Base-by-base conservation (phyloP, 345 rosid genomes). In the Zanthoxylum bungeanum region DNA sequence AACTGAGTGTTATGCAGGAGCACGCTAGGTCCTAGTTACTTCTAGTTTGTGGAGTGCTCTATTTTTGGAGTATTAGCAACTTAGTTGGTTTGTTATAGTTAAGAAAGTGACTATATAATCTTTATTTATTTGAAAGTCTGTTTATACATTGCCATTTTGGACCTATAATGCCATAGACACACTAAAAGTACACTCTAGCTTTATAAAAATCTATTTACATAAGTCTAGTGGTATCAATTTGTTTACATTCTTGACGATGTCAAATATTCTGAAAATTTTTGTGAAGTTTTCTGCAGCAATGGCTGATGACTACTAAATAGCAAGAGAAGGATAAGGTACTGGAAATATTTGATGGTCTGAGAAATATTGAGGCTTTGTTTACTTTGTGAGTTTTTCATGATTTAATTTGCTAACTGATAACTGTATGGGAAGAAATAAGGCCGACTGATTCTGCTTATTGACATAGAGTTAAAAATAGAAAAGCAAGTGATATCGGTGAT, bases 61-160 rank as follows among this genome's bases (percentile, higher is more conserved):
- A 69, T 63, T 36, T 50, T 77, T 74, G 68, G 72, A 57, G 16
- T 69, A 16, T 64, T 28, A 57, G 63, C 59, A 21, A 65, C 31
- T 51, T n/a, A 66, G 16, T 40, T 36, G 40, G 53, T 51, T 56
- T 30, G 68, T 28, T 10, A 66, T 73, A 73, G 31, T 66, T 50
- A 42, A 40, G 60, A 14, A 58, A 21, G 70, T 40, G 11, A 16
- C 37, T 16, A n/a, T 52, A n/a, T 66, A 51, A 62, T 59, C 64
- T 72, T 64, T 68, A 28, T 73, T 55, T 30, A 25, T 60, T 63
- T 52, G 24, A 36, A 68, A 72, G 58, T 63, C 31, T 47, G 60
- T 37, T 5, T 44, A 6, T 37, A 5, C 40, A 47, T 2, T 40
- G 60, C 21, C 33, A n/a, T 28, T 44, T 44, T 14, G 16, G 49